Conservation (phyloP, 2,329 filamentous ascomycete genomes). For the Chrysoporthe puriensis region DNA sequence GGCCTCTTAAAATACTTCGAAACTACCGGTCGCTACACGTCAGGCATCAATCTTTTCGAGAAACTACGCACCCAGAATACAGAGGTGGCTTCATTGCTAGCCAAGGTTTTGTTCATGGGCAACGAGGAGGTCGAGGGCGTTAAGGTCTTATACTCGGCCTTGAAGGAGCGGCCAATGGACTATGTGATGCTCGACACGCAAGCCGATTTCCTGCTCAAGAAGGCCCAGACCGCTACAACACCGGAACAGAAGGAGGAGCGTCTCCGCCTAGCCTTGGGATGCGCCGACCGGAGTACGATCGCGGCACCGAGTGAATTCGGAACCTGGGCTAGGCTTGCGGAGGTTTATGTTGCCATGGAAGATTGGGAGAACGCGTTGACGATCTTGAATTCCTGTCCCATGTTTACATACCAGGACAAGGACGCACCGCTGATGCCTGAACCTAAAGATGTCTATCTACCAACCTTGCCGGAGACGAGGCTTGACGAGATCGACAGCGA, state of each 20-base stretch:
- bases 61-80: constrained; percentile 89
- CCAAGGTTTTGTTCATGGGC: constrained; percentile 89
- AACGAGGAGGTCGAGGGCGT: constrained; percentile 98
- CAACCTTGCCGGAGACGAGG: constrained; percentile 83
- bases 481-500: constrained; percentile 97
- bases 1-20: constrained; percentile 93
- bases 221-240: constrained; percentile 64
- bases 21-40: constrained; percentile 91
- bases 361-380: constrained; percentile 96
- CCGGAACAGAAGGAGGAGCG: constrained; percentile 66
- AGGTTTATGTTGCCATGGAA: constrained; percentile 92
- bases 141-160: constrained; percentile 80
- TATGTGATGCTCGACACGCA: constrained; percentile 95
- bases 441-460: constrained; percentile 83
- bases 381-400: constrained; percentile 96
- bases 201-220: constrained; percentile 86
- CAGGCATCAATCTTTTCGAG: constrained; percentile 96
- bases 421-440: constrained; percentile 94
- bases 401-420: constrained; percentile 99
- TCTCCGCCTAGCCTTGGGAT: constrained; percentile 84
- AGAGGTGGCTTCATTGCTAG: constrained; percentile 90
- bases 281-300: constrained; percentile 91
- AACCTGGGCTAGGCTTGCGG: constrained; percentile 91
- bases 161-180: constrained; percentile 95
- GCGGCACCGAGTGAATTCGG: constrained; percentile 96